Base-by-base conservation (phyloP, 192 early-diverging fungal genomes). In the Gaertneriomyces semiglobifer region DNA sequence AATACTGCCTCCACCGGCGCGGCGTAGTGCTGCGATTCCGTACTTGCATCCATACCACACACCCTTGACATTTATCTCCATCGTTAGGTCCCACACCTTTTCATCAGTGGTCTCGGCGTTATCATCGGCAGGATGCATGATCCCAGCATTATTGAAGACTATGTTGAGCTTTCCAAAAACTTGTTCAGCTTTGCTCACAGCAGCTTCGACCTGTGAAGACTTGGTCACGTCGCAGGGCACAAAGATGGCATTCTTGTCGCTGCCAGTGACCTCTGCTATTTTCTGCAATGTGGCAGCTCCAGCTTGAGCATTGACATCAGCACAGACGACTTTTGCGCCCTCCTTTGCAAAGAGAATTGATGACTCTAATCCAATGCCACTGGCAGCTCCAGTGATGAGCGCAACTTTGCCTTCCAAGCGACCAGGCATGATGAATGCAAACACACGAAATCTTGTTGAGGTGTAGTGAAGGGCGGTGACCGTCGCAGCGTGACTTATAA, bases 21-120 rank as follows among this genome's bases (percentile, higher is more conserved):
- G 77, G 46, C 87, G 79, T 72, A 93, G 79, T 52, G 89, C 88
- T 57, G 86, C 76, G 60, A 93, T 90, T 53, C 80, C 88, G 57
- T 93, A 85, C 62, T 89, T 89, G 78, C 88, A 91, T 40, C 92
- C 92, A 70, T 72, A 92, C 92, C 92, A 93, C 20, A 93, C 92
- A 38, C 92, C 90, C 72, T 93, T 93, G 44, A 92, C 87, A 70
- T 93, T 93, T 71, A 91, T 89, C 55, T 89, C 77, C 85, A 92
- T 72, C 51, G 78, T 78, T 5, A 81, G 65, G 64, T 90, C 89
- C 92, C 92, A 93, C 51, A 90, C 79, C 19, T 78, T 76, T 66
- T 93, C 90, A 4, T 86, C 79, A 40, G 90, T 92, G 44, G 78
- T 90, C 40, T 86, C 53, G 47, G 87, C 89, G 71, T 91, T 88